Evolutionary conservation across 2,329 filamentous ascomycete genomes (phyloP), one percentile per base, ranked within the genome.

Genomic region (Triangularia verruculosa): DNA sequence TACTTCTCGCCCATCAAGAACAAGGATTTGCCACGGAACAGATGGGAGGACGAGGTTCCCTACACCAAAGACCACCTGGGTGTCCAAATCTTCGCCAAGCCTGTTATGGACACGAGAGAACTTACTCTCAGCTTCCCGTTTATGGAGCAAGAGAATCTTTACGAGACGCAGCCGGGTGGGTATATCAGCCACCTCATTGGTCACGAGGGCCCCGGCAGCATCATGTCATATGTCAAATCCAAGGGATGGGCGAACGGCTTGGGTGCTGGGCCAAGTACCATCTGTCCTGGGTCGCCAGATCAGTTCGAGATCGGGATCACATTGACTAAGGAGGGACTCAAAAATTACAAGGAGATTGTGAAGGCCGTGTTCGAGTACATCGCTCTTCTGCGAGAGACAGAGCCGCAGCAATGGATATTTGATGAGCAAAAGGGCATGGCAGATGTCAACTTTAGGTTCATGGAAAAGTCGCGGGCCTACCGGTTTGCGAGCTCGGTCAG

Each of bases 361-460:
- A 93, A 93, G 75, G 86, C 89, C 28, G 84, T 97, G 66, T 97
- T 97, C 78, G 89, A 96, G 74, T 99, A 99, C 72, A 88, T 98
- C 67, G 88, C 92, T 11, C 85, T 99, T 75, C 84, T 99, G 62
- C 88, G 87, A 67, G 91, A 96, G 71, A 83, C 84, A 2, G 85
- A 89, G 4, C 93, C 94, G 0, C 89, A 96, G 69, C 83, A 96
- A 74, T 98, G 95, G 95, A 93, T 98, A 63, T 93, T 95, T 64
- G 86, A 96, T 30, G 95, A 99, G 77, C 90, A 95, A 76, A 94
- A 93, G 76, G 88, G 89, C 34, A 88, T 98, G 78, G 89, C 91
- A 53, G 93, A 98, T 69, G 92, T 98, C 12, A 91, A 96, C 70
- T 99, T 99, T 82, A 91, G 90, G 69, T 99, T 96, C 78, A 92